phyloP scores from a whole-genome alignment of 2,329 filamentous ascomycete species.

The Colletotrichum sp. region DNA sequence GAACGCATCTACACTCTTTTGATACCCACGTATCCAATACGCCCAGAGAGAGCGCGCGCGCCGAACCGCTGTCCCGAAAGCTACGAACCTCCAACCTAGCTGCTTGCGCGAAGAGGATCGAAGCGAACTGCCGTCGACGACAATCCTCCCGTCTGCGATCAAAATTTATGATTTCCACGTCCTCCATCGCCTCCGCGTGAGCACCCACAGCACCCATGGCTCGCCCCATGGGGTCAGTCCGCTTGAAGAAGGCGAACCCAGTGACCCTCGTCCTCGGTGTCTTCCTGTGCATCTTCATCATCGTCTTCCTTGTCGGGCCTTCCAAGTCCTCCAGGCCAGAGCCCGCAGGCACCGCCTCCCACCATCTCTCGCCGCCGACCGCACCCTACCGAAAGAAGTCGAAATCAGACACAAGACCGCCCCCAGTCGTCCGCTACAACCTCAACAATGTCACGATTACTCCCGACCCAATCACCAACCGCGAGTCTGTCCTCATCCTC shows the following conservation, averaged over 20 bases:
- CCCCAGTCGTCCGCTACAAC: slow-evolving; percentile 90
- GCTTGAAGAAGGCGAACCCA: slow-evolving; percentile 81
- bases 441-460: slow-evolving; percentile 94
- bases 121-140: background rate
- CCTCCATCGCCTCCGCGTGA: slow-evolving; percentile 22
- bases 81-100: background rate
- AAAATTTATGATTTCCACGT: slow-evolving; percentile 21
- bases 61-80: background rate
- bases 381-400: slow-evolving; percentile 51
- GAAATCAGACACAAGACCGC: slow-evolving; percentile 65
- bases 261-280: slow-evolving; percentile 75
- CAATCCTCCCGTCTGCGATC: background rate
- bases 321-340: slow-evolving; percentile 52
- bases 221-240: slow-evolving; percentile 66
- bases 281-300: slow-evolving; percentile 74
- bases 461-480: slow-evolving; percentile 74
- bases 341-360: slow-evolving; percentile 50
- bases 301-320: slow-evolving; percentile 66
- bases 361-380: slow-evolving; percentile 48
- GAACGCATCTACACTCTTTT: background rate
- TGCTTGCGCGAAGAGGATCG: background rate
- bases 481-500: slow-evolving; percentile 87
- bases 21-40: background rate
- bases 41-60: background rate
- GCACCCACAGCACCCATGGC: slow-evolving; percentile 46